Percentiles rank a stretch among this genome's conserved stretches.
Conservation (phyloP, 768 basidiomycete genomes). For the Holtermannia corniformis region DNA sequence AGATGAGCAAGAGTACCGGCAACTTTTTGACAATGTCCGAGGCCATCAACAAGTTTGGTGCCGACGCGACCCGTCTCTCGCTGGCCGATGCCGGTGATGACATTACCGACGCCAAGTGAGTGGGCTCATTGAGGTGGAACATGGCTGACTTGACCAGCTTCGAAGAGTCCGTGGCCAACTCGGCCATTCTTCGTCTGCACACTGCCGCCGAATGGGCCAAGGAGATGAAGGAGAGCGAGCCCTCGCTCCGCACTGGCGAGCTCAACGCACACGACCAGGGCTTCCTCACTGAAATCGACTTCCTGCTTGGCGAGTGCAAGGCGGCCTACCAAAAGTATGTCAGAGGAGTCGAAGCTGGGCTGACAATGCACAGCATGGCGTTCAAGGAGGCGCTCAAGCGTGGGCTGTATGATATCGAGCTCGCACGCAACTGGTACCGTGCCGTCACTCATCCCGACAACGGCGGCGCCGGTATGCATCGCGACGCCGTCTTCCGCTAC, state of each 20-base stretch:
- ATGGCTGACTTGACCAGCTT: conserved; percentile 48
- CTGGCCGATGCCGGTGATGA: conserved; percentile 97
- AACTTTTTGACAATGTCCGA: conserved; percentile 87
- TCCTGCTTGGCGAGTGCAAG: conserved; percentile 72
- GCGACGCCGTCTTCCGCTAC: conserved; percentile 75
- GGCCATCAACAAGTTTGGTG: conserved; percentile 86
- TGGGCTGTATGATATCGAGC: conserved; percentile 93
- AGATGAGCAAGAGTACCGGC: conserved; percentile 96
- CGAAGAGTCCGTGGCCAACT: conserved; percentile 95
- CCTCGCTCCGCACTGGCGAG: conserved; percentile 57
- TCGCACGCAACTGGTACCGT: conserved; percentile 88
- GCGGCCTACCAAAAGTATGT: conserved; percentile 70
- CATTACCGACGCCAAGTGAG: conserved; percentile 82
- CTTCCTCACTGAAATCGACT: conserved; percentile 84
- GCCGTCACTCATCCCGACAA: conserved; percentile 69
- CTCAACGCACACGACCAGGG: conserved; percentile 66
- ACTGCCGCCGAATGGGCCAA: conserved; percentile 88
- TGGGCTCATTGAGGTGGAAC: no score
- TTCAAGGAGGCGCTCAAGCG: conserved; percentile 94
- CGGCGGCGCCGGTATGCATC: conserved; percentile 65
- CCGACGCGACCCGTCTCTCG: conserved; percentile 82
- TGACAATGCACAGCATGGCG: conserved; percentile 53
- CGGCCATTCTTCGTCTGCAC: conserved; percentile 84
- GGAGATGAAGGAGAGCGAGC: conserved; percentile 68
- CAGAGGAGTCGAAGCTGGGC: background rate